These are phyloP conservation scores for Tetratostichococcus sp. DNA, from an alignment of 139 green algal species.

Conservation along the genomic window DNA sequence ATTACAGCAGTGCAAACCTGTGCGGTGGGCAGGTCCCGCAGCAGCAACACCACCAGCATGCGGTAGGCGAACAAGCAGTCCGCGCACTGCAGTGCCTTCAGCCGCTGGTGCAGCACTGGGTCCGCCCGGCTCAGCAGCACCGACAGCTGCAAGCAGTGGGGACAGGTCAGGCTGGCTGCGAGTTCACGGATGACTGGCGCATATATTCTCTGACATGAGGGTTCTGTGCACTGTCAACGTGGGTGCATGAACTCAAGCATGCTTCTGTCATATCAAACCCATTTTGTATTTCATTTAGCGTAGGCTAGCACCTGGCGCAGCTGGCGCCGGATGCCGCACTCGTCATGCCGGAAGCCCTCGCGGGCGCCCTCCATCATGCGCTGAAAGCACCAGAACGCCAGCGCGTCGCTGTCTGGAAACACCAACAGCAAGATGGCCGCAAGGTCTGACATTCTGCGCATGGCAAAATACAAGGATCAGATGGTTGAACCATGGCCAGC, in stretches of 20 bases:
- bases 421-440: constrained; percentile 76
- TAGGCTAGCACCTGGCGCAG: constrained; percentile 15
- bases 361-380: constrained; percentile 66
- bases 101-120: constrained; percentile 28
- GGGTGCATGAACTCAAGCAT: no score
- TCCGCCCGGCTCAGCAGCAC: constrained; percentile 50
- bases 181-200: no score
- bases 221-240: no score
- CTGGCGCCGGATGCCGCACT: constrained; percentile 50
- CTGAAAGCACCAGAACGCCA: constrained; percentile 84
- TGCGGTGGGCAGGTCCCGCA: constrained; percentile 61
- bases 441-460: constrained; percentile 77
- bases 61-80: constrained; percentile 84
- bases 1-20: no score
- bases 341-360: constrained; percentile 68
- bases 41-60: constrained; percentile 76
- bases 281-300: neutral
- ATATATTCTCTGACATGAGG: no score
- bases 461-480: neutral
- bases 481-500: neutral
- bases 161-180: neutral
- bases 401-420: constrained; percentile 64
- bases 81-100: constrained; percentile 44
- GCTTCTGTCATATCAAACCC: no score
- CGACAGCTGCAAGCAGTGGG: constrained; percentile 49